Evolutionary conservation across 495 filamentous ascomycete species (phyloP).

Genomic region (Penicillium cosmopolitanum): DNA sequence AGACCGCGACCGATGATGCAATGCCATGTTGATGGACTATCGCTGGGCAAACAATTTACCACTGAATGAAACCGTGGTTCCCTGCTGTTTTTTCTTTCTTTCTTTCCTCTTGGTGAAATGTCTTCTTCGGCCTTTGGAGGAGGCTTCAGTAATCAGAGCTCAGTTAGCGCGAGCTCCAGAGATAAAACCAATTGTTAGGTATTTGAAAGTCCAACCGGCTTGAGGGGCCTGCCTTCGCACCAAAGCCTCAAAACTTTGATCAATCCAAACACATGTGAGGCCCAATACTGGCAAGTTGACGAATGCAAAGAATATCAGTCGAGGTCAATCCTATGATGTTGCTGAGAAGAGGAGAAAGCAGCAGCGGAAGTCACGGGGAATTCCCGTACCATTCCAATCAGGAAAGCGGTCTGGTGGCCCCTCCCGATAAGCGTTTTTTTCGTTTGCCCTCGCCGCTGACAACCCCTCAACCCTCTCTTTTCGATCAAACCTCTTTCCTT

Average conservation of each 20-base stretch:
- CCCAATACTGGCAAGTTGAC: conserved; percentile 4
- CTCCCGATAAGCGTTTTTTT: conserved; percentile 27
- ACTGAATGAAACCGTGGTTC: neutral
- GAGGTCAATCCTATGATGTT: conserved; percentile 2
- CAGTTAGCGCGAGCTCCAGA: conserved; percentile 38
- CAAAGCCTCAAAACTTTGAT: conserved; percentile 34
- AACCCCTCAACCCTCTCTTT: conserved; percentile 13
- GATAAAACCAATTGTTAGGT: conserved; percentile 27
- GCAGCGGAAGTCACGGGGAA: neutral
- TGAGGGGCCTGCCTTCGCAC: conserved; percentile 42
- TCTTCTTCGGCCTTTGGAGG: conserved; percentile 30
- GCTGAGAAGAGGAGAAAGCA: neutral
- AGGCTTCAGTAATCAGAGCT: conserved; percentile 26
- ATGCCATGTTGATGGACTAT: conserved; percentile 22
- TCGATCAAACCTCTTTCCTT: conserved; percentile 11
- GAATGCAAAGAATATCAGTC: conserved; percentile 1
- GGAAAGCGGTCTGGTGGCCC: conserved; percentile 18
- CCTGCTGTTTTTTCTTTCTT: conserved; percentile 1
- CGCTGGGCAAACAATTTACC: neutral
- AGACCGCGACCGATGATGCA: conserved; percentile 50
- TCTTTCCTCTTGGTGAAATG: conserved; percentile 2
- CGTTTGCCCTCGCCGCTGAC: conserved; percentile 18
- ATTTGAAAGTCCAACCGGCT: conserved; percentile 55
- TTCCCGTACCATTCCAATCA: neutral
- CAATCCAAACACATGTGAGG: conserved; percentile 24